These are phyloP conservation scores for Neurospora crassa DNA, from an alignment of 2,329 filamentous ascomycete species.

Conservation along the genomic window DNA sequence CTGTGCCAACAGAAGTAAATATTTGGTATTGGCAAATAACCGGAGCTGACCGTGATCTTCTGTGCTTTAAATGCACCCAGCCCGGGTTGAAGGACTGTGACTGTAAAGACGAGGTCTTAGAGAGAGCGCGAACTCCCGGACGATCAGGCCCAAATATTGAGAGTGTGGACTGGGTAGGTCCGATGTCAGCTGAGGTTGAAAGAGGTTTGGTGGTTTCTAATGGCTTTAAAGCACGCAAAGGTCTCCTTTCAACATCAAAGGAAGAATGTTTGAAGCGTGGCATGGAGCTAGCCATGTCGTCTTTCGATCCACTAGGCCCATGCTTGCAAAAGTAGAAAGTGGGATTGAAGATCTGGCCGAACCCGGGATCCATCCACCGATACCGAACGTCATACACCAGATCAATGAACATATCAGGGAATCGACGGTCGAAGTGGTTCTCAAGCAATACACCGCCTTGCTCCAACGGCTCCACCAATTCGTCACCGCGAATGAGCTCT, in stretches of 20 bases:
- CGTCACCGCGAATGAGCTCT: neutral
- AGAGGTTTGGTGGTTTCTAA: neutral
- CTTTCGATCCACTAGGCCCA: neutral
- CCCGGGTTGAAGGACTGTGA: neutral
- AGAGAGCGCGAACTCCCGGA: neutral
- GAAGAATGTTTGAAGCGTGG: neutral
- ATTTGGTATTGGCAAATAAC: neutral
- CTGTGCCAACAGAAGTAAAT: neutral
- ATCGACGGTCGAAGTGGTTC: neutral
- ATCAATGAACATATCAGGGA: neutral
- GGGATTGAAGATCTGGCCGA: neutral
- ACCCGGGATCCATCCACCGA: neutral
- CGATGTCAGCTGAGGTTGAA: neutral
- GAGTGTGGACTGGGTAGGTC: neutral
- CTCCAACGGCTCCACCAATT: neutral
- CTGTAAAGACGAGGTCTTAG: neutral
- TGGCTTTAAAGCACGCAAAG: neutral
- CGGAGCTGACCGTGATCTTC: neutral
- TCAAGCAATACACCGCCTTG: neutral
- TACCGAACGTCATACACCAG: neutral
- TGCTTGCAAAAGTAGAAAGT: neutral
- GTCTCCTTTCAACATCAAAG: neutral
- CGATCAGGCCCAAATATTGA: neutral
- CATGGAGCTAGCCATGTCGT: neutral
- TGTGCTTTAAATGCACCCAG: neutral